These are phyloP conservation scores for Mentha longifolia DNA, from an alignment of 257 asterid species.

Conservation along the genomic window DNA sequence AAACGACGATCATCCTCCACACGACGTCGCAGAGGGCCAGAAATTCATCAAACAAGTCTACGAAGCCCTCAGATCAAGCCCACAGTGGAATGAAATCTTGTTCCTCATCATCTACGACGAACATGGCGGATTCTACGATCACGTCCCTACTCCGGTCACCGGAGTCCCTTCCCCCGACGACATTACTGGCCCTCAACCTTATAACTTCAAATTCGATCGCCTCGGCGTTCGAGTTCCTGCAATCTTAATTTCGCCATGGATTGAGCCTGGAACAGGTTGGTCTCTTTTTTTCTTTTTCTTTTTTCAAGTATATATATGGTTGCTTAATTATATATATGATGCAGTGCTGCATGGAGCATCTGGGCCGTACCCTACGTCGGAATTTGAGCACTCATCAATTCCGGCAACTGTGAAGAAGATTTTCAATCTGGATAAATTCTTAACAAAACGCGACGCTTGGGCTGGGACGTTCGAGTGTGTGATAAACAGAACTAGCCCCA, in stretches of 20 bases:
- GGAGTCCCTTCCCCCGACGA: slow-evolving; percentile 75
- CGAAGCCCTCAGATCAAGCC: slow-evolving; percentile 68
- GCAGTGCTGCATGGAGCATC: slow-evolving; percentile 64
- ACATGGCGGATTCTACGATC: slow-evolving; percentile 82
- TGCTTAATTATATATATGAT: too few species aligned
- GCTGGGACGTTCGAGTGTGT: slow-evolving; percentile 69
- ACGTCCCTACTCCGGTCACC: slow-evolving; percentile 60
- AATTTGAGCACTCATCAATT: slow-evolving; percentile 74
- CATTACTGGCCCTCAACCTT: slow-evolving; percentile 57
- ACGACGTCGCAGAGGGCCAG: slow-evolving; percentile 71
- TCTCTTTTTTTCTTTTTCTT: background rate
- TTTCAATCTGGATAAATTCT: slow-evolving; percentile 56
- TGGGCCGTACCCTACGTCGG: slow-evolving; percentile 70
- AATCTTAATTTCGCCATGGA: slow-evolving; percentile 72
- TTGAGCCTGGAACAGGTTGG: slow-evolving; percentile 72
- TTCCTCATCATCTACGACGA: slow-evolving; percentile 65
- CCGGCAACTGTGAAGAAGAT: slow-evolving; percentile 81
- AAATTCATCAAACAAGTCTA: slow-evolving; percentile 60
- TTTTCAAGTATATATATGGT: too few species aligned
- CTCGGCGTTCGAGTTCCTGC: slow-evolving; percentile 78
- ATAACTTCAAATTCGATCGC: slow-evolving; percentile 64
- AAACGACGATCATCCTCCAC: slow-evolving; percentile 83
- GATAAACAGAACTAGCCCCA: slow-evolving; percentile 52
- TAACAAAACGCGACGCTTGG: slow-evolving; percentile 76
- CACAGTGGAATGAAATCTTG: slow-evolving; percentile 69